Conservation (phyloP, 2,329 filamentous ascomycete species). For the Teratosphaeria destructans region DNA sequence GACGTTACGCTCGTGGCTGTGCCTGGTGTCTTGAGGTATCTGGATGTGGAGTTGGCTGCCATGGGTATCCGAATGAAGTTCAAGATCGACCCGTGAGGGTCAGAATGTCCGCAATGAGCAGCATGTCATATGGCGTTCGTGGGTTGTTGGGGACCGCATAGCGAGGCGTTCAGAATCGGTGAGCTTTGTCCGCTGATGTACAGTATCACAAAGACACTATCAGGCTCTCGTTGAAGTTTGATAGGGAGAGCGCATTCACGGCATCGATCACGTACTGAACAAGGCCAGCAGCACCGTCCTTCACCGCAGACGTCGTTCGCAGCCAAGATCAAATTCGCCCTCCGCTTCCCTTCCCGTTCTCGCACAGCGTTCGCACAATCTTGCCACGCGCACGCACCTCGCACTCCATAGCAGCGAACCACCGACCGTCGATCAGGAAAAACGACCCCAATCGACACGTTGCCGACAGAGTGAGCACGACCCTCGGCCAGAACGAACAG, state of each 20-base stretch:
- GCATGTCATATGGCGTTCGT: not conserved
- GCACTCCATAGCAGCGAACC: not conserved
- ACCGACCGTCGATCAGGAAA: not conserved
- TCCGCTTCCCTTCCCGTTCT: not conserved
- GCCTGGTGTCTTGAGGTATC: conserved; percentile 80
- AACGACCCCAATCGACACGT: not conserved
- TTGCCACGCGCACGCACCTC: not conserved
- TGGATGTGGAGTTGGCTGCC: conserved; percentile 89
- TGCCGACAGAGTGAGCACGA: not conserved
- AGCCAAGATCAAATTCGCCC: not conserved
- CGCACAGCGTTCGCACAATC: not conserved
- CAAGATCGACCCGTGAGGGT: conserved; percentile 49
- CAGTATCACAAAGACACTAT: not conserved
- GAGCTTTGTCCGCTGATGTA: not conserved
- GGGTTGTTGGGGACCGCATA: not conserved
- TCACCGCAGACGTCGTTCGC: not conserved
- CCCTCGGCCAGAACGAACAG: not conserved
- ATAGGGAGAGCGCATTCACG: not conserved
- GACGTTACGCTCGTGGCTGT: conserved; percentile 87
- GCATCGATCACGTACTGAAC: not conserved
- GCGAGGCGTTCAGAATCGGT: not conserved
- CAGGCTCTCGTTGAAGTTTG: not conserved
- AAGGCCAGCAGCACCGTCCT: not conserved
- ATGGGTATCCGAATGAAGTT: conserved; percentile 98
- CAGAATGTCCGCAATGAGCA: not conserved